Conservation (phyloP, 192 early-diverging fungal species). For the Funneliformis geosporum region DNA sequence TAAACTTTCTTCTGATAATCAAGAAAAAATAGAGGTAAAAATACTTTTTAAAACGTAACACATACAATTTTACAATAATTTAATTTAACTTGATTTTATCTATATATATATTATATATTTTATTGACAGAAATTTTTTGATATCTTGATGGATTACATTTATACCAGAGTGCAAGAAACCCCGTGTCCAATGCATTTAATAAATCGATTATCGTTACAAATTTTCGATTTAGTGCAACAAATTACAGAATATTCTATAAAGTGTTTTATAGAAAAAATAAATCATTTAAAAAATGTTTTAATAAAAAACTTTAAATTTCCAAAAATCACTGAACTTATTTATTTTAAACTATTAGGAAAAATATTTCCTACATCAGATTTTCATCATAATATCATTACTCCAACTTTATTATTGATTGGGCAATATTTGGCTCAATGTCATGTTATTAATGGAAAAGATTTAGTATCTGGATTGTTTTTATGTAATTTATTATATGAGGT, state of each 20-base stretch:
- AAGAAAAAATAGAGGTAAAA: conserved; percentile 63
- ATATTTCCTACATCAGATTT: conserved; percentile 95
- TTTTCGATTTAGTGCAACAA: background rate
- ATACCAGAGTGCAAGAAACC: background rate
- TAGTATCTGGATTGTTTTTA: conserved; percentile 76
- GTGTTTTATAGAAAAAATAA: conserved; percentile 57
- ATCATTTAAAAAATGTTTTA: conserved; percentile 37
- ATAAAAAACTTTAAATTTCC: conserved; percentile 44
- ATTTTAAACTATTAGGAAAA: conserved; percentile 68
- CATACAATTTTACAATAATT: background rate
- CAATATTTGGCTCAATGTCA: conserved; percentile 74
- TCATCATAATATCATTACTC: conserved; percentile 83
- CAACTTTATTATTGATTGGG: conserved; percentile 75
- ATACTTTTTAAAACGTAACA: conserved; percentile 28
- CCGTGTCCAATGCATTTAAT: background rate
- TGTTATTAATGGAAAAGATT: conserved; percentile 58
- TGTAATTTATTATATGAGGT: conserved; percentile 71
- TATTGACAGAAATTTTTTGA: background rate
- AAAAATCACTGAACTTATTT: conserved; percentile 59
- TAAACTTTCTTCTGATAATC: conserved; percentile 81
- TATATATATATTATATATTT: background rate
- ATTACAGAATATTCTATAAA: conserved; percentile 41
- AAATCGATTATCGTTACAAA: background rate
- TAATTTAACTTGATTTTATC: background rate
- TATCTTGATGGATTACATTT: background rate